phyloP scores from a whole-genome alignment of 2,329 filamentous ascomycete species.

The Eurotiales sp. region DNA sequence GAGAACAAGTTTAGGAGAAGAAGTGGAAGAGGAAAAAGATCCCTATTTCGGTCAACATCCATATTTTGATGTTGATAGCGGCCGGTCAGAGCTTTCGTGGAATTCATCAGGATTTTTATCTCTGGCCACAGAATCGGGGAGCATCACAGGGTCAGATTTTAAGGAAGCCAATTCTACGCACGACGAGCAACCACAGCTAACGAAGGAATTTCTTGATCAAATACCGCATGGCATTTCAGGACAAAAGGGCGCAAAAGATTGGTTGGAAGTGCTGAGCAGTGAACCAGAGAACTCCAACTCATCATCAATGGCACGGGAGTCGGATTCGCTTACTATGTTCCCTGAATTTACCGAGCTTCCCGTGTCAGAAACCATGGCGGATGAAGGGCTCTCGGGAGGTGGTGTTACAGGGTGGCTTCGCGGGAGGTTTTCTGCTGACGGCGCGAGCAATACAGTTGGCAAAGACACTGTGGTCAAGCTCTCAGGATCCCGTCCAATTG shows the following conservation, averaged over 20 bases:
- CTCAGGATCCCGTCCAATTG: too few relatives aligned
- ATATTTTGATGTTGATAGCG: slow-evolving; percentile 3
- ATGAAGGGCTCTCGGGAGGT: too few relatives aligned
- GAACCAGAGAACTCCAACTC: neutral
- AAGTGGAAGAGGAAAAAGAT: neutral
- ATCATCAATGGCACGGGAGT: neutral
- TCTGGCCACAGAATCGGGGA: neutral
- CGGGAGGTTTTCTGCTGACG: too few relatives aligned
- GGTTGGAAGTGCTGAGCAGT: neutral
- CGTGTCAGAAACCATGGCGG: too few relatives aligned
- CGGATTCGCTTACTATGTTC: neutral
- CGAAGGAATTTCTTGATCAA: neutral
- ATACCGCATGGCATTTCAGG: neutral
- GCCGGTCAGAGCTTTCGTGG: neutral
- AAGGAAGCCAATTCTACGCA: neutral
- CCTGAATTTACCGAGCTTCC: neutral
- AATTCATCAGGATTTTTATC: neutral
- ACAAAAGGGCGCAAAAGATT: neutral
- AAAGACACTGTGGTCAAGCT: too few relatives aligned
- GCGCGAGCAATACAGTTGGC: too few relatives aligned
- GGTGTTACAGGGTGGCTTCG: too few relatives aligned
- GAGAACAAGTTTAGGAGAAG: neutral
- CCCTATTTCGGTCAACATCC: neutral
- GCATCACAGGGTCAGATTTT: neutral
- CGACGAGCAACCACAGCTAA: neutral